Base-by-base conservation (phyloP, 805 yeast species). In the Sugiyamaella boreocaroliniensis region DNA sequence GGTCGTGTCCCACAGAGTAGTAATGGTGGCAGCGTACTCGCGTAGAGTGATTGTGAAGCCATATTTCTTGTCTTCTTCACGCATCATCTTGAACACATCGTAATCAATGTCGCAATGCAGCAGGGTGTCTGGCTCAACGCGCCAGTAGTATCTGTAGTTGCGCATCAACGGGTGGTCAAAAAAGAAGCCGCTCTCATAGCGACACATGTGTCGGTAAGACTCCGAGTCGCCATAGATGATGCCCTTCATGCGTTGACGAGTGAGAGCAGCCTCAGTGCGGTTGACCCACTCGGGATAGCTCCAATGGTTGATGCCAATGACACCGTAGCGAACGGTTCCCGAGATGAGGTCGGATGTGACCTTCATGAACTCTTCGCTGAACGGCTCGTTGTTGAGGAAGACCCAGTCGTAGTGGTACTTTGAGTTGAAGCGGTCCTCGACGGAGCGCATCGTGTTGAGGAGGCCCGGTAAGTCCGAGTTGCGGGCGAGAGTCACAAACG, bases 101-200 rank as follows among this genome's bases (percentile, higher is more conserved):
- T 88, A 88, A 50, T 85, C 78, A 44, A 89, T 73, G 69, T 89
- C 96, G 75, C 96, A 89, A 70, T 75, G 83, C 61, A 89, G 79
- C 68, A 79, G 79, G 66, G 86, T 78, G 66, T 82, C 86, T 16
- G 97, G 96, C 70, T 89, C 97, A 51, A 89, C 95, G 71, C 97
- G 81, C 97, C 97, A 89, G 75, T 89, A 89, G 77, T 84, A 89
- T 56, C 86, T 89, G 68, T 82, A 89, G n/a, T 86, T 83, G 51
- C 74, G 74, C 76, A 89, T 67, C 54, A 85, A 65, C 43, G 83
- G 83, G 66, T 87, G 93, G 70, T 83, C 79, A 76, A 79, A 89
- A 71, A 89, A 89, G 71, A 89, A 86, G 0, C 97, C 97, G 14
- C 93, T 84, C 69, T 88, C 95, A 65, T 77, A 89, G 65, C 97